Evolutionary conservation across 2,329 filamentous ascomycete genomes (phyloP), one percentile per base, ranked within the genome.

Genomic region (Apiospora malaysiana): DNA sequence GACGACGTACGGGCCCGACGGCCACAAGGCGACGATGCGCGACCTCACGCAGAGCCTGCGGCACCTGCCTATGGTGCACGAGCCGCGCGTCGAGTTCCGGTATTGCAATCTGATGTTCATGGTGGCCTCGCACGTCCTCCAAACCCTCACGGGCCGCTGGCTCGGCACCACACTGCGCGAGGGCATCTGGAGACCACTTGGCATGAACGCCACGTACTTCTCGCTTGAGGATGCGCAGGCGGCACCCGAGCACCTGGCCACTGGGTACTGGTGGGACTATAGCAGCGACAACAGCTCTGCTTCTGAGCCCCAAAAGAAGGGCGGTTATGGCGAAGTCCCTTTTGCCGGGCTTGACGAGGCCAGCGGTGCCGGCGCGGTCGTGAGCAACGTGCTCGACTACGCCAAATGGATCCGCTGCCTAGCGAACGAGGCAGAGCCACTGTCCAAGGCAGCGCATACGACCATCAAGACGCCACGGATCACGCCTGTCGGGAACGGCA

Each of bases 91-190:
- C 1, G 79, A 74, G 69, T 87, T 80, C 70, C 80, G 84, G 71
- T 89, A 89, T 77, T 84, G 82, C 79, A 89, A 89, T 74, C 77
- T 86, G 27, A 85, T 88, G 83, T 89, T 81, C 75, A 81, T 83
- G 46, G 83, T 82, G 0, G 82, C 84, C 0, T 78, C 83, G n/a
- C 82, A 87, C 74, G 79, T 81, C 3, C 75, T 87, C 9, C 82
- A 88, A 76, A 82, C 78, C 2, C 75, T 85, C 1, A 84, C 83
- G 43, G 78, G 79, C 4, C 68, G 68, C 9, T 78, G 76, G 72
- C 79, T 88, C 21, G 82, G 81, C 6, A 75, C 79, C 21, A 78
- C 83, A 49, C 76, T 88, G 56, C 76, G 78, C 18, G 77, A 81
- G 43, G 74, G 76, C 68, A 77, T 87, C 68, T 86, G 85, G 81